phyloP scores from a whole-genome alignment of 2,329 filamentous ascomycete species.

The Calonectria hongkongensis region DNA sequence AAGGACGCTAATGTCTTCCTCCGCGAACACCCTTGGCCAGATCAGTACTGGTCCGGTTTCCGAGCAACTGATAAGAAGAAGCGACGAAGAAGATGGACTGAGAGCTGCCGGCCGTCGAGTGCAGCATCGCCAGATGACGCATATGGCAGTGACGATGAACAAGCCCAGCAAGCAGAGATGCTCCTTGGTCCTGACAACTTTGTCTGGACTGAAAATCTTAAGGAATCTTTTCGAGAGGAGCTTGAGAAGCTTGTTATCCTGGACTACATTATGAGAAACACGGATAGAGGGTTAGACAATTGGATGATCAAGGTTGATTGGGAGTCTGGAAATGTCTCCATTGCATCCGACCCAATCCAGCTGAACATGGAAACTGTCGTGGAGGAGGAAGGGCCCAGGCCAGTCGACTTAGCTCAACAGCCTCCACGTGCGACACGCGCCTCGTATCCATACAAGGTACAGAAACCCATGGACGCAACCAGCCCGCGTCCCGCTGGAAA shows the following conservation, averaged over 20 bases:
- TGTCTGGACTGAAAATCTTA: slow-evolving; percentile 90
- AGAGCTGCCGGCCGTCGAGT: slow-evolving; percentile 83
- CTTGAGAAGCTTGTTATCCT: slow-evolving; percentile 97
- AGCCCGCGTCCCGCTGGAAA: slow-evolving; percentile 66
- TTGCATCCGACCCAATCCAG: slow-evolving; percentile 86
- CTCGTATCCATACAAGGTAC: slow-evolving; percentile 82
- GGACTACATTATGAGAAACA: slow-evolving; percentile 99
- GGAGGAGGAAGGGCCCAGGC: slow-evolving; percentile 72
- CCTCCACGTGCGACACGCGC: slow-evolving; percentile 63
- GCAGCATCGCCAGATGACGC: slow-evolving; percentile 74
- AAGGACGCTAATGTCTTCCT: slow-evolving; percentile 98
- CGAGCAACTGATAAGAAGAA: slow-evolving; percentile 80
- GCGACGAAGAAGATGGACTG: slow-evolving; percentile 80
- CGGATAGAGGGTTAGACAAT: slow-evolving; percentile 95
- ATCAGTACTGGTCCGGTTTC: slow-evolving; percentile 85
- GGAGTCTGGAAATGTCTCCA: slow-evolving; percentile 86
- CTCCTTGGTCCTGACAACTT: slow-evolving; percentile 76
- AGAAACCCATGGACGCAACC: slow-evolving; percentile 90
- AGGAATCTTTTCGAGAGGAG: slow-evolving; percentile 95
- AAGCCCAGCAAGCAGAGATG: slow-evolving; percentile 68
- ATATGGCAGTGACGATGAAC: slow-evolving; percentile 78
- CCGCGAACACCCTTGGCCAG: slow-evolving; percentile 96
- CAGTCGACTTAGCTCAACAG: slow-evolving; percentile 72
- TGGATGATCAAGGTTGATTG: slow-evolving; percentile 99
- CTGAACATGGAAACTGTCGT: slow-evolving; percentile 76